These are phyloP conservation scores for Hevea brasiliensis DNA, from an alignment of 345 rosid species.

Conservation along the genomic window DNA sequence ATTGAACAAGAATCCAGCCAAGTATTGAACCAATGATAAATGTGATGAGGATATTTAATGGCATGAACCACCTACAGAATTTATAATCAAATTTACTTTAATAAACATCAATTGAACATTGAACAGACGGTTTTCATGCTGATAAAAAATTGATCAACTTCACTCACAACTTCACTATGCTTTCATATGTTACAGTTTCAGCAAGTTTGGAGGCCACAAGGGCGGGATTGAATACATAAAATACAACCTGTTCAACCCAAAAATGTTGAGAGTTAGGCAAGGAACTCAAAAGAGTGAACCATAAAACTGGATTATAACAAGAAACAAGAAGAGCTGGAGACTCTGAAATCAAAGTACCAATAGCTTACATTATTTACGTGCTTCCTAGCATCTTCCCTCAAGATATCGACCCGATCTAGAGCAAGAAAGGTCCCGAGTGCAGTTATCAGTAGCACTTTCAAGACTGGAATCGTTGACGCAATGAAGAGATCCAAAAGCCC, in stretches of 20 bases:
- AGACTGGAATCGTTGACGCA: slow-evolving; percentile 55
- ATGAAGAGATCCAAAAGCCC: slow-evolving; percentile 55
- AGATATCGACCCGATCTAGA: slow-evolving; percentile 43
- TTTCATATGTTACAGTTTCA: slow-evolving; percentile 47
- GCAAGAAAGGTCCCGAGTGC: slow-evolving; percentile 63
- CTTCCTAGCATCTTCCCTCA: slow-evolving; percentile 54
- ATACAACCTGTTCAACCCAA: slow-evolving; percentile 40
- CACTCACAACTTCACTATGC: slow-evolving; percentile 51
- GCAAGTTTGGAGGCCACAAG: slow-evolving; percentile 52
- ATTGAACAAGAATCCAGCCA: slow-evolving; percentile 37
- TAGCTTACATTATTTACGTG: slow-evolving; percentile 51
- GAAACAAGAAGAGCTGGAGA: too few relatives aligned
- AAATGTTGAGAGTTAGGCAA: background rate
- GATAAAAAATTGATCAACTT: too few relatives aligned
- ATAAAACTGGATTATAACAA: too few relatives aligned
- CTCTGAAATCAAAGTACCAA: background rate
- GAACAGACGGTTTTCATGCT: background rate
- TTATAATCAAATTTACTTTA: background rate
- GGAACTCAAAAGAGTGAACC: too few relatives aligned
- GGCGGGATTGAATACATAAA: slow-evolving; percentile 63
- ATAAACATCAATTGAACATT: background rate
- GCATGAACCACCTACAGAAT: slow-evolving; percentile 44
- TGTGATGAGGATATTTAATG: slow-evolving; percentile 40
- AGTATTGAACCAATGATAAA: slow-evolving; percentile 33
- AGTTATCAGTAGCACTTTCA: slow-evolving; percentile 55